Evolutionary conservation across 116 monocot species (phyloP), one percentile per base, ranked within the genome.

Genomic region (Cymodocea nodosa): DNA sequence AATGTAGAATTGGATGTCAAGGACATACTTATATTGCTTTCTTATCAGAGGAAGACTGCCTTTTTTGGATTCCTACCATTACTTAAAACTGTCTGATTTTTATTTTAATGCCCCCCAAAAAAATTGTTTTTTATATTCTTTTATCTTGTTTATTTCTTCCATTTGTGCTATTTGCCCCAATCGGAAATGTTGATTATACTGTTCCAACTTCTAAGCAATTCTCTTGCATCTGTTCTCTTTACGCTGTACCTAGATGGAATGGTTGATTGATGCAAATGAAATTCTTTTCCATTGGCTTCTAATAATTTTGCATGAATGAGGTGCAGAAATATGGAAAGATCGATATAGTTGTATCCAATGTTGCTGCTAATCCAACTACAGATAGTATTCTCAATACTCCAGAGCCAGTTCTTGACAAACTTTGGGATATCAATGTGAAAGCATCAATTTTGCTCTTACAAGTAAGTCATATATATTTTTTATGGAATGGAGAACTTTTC

Each of bases 351-450:
- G 94, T 94, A 50, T 94, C 89, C 4, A 94, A 94, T 76, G 94
- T 89, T 54, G 94, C 94, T 71, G 87, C 75, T 60, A 94, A 94
- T 79, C 94, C 89, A 70, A 70, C 89, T 11, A n/a, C 71, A 23
- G 94, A 89, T 69, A 69, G 35, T 71, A 82, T 94, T 44, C 56
- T 94, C 73, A 60, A 84, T 39, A 81, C 70, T 15, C 54, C 84
- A 75, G 94, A 89, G 70, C 60, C 84, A 15, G 68, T 84, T 65
- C 84, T 94, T 68, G 94, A 89, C 75, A 94, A 94, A 71, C 78
- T 87, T 60, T 94, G 94, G 94, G 94, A 94, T 37, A 77, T 89
- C 51, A 94, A 94, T 78, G 94, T 94, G 13, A 94, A 94, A 72
- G 77, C 89, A 37, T 69, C 83, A 10, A 82, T 94, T 56, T 70